Conservation (phyloP, 208 protist genomes). For the Naegleria fowleri region DNA sequence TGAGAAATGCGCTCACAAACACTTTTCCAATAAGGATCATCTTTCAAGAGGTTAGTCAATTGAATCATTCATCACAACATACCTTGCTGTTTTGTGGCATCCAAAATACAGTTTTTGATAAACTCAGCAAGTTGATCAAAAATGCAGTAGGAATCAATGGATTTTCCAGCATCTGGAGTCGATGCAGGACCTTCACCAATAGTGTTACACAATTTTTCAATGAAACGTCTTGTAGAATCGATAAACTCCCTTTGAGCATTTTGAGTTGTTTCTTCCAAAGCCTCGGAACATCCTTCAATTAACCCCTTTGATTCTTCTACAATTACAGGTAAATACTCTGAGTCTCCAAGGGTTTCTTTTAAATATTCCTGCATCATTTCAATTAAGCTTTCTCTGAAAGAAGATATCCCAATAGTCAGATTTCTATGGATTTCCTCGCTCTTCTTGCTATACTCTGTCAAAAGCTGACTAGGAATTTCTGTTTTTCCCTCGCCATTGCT, state of each 20-base stretch:
- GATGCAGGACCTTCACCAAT: not conserved
- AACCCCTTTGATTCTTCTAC: not conserved
- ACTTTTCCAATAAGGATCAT: not conserved
- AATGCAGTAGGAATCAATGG: not conserved
- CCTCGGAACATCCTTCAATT: constrained; percentile 16
- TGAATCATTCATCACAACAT: too few relatives aligned
- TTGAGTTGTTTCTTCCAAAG: not conserved
- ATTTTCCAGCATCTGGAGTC: not conserved
- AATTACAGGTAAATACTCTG: not conserved
- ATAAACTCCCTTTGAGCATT: not conserved
- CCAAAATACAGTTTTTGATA: not conserved
- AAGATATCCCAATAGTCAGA: not conserved
- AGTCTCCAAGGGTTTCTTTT: not conserved
- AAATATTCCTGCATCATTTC: constrained; percentile 2
- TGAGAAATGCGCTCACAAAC: not conserved
- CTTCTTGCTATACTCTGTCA: not conserved
- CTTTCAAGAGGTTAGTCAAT: not conserved
- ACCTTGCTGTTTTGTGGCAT: not conserved
- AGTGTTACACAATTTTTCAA: not conserved
- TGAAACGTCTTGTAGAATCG: not conserved
- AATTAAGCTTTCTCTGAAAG: not conserved
- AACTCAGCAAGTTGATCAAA: not conserved
- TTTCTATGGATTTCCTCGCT: not conserved
- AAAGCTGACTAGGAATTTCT: not conserved
- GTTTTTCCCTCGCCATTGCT: not conserved